Evolutionary conservation across 176 grass and related monocot genomes (phyloP).

Genomic region (Stipa capillata): DNA sequence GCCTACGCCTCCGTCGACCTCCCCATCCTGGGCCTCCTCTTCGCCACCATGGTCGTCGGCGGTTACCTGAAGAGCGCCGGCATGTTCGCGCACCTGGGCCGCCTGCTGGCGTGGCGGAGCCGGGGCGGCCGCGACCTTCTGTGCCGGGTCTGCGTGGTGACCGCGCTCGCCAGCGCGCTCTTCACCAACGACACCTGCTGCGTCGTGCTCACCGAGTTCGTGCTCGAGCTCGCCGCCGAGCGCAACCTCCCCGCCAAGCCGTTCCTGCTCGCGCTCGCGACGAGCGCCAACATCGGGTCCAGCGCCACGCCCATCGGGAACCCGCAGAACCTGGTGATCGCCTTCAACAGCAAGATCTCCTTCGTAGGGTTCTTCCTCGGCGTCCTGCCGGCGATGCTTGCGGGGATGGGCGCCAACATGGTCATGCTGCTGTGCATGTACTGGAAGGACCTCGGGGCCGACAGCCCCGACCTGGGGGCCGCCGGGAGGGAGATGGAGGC

Average conservation of each 20-base stretch:
- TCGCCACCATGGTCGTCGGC: conserved; percentile 80
- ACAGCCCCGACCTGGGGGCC: background rate
- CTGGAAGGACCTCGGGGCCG: conserved; percentile 52
- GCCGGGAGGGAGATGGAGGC: conserved; percentile 21
- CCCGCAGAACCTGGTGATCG: conserved; percentile 85
- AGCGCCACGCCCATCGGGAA: conserved; percentile 91
- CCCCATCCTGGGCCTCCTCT: no score
- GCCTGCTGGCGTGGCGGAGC: conserved; percentile 64
- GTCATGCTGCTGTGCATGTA: conserved; percentile 55
- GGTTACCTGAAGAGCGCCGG: conserved; percentile 78
- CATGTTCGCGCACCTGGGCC: conserved; percentile 71
- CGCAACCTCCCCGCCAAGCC: conserved; percentile 61
- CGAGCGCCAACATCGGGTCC: conserved; percentile 81
- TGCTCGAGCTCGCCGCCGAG: conserved; percentile 73
- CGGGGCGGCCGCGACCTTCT: conserved; percentile 66
- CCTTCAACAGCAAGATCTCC: conserved; percentile 59
- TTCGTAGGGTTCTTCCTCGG: conserved; percentile 54
- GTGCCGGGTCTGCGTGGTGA: conserved; percentile 73
- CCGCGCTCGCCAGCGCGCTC: conserved; percentile 62
- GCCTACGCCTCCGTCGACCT: conserved; percentile 74
- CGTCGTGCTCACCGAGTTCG: conserved; percentile 86
- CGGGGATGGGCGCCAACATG: conserved; percentile 47
- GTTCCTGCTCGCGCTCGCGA: conserved; percentile 73
- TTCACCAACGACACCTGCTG: conserved; percentile 96
- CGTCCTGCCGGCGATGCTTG: conserved; percentile 59